Conservation (phyloP, 257 asterid species). For the Solanum sitiens region DNA sequence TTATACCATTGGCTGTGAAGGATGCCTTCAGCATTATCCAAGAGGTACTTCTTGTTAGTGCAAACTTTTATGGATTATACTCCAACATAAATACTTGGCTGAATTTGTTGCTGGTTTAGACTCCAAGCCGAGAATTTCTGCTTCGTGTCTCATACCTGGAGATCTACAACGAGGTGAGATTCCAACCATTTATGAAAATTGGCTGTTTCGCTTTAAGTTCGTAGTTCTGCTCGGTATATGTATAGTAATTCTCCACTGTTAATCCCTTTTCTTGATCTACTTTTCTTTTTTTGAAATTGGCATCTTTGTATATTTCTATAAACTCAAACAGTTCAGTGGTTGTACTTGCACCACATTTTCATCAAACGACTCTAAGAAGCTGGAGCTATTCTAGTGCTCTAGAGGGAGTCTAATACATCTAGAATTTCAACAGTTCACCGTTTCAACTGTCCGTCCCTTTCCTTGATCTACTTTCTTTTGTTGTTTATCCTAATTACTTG, state of each 20-base stretch:
- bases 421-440: background rate
- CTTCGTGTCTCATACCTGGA: slow-evolving; percentile 97
- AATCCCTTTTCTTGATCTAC: background rate
- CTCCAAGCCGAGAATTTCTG: slow-evolving; percentile 93
- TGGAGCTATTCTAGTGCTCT: background rate
- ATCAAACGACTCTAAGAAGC: background rate
- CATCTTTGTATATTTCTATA: background rate
- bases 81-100: background rate
- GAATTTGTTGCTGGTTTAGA: slow-evolving; percentile 40
- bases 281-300: background rate
- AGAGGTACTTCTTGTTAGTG: slow-evolving; percentile 60
- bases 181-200: background rate
- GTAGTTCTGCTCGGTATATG: background rate
- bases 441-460: background rate
- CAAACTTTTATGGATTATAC: slow-evolving; percentile 16
- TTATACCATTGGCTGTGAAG: slow-evolving; percentile 96
- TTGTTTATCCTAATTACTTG: background rate
- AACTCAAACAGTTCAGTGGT: background rate
- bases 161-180: slow-evolving; percentile 91
- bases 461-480: background rate
- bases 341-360: background rate
- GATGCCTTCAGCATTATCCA: slow-evolving; percentile 96
- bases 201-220: background rate
- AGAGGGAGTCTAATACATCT: background rate
- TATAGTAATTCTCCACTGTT: background rate